Percentiles rank a stretch among this genome's conserved stretches.
phyloP scores from a whole-genome alignment of 495 filamentous ascomycete species.

The Ascodesmis nigricans region DNA sequence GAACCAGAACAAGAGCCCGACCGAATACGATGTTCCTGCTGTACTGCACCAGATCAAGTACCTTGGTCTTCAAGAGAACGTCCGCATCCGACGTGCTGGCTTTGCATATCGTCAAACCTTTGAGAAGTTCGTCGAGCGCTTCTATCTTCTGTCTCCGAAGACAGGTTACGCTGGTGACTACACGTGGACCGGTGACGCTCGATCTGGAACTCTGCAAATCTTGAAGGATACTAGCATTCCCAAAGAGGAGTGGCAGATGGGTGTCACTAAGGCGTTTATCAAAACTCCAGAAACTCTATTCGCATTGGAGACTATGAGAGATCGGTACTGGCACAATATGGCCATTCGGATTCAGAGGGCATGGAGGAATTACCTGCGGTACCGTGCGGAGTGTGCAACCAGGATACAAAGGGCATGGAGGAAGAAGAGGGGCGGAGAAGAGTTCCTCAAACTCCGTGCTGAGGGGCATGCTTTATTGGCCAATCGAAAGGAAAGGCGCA shows the following conservation, averaged over 20 bases:
- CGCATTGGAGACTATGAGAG: constrained; percentile 90
- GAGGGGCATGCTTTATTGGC: constrained; percentile 68
- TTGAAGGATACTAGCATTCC: constrained; percentile 91
- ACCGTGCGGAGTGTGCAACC: constrained; percentile 76
- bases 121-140: constrained; percentile 95
- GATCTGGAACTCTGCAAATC: constrained; percentile 78
- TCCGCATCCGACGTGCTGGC: constrained; percentile 85
- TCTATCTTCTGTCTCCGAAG: constrained; percentile 84
- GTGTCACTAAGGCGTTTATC: constrained; percentile 92
- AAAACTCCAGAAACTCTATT: constrained; percentile 97
- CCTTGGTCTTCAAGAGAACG: constrained; percentile 94
- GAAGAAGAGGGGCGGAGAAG: constrained; percentile 65
- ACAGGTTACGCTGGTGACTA: constrained; percentile 94
- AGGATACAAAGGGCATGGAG: constrained; percentile 92
- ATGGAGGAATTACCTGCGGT: constrained; percentile 88
- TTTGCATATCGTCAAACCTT: constrained; percentile 97
- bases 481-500: constrained; percentile 69
- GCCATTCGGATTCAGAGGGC: constrained; percentile 90
- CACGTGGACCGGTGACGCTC: constrained; percentile 73
- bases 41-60: constrained; percentile 99
- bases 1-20: constrained; percentile 91
- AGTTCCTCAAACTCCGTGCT: constrained; percentile 71
- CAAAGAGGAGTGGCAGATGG: constrained; percentile 87
- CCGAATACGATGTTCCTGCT: constrained; percentile 74
- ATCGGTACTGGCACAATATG: constrained; percentile 99